Evolutionary conservation across 73 alveolate genomes (phyloP).

Genomic region (Blepharisma japonicum): DNA sequence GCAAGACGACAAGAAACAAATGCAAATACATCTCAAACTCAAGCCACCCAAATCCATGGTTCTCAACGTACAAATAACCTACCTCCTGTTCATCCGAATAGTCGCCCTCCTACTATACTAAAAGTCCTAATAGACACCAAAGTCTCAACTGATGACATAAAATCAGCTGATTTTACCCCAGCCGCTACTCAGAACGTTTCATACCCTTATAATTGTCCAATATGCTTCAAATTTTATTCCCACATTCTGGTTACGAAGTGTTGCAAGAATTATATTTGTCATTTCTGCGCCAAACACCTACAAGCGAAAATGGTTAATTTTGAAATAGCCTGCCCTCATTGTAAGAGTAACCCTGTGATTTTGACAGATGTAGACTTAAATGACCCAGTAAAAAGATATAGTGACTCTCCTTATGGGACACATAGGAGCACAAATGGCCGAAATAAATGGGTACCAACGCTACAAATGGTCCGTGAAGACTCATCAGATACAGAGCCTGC

Average conservation of each 20-base stretch:
- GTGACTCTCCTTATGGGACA: neutral
- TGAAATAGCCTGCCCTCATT: conserved; percentile 25
- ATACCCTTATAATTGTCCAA: conserved; percentile 54
- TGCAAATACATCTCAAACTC: too few species aligned
- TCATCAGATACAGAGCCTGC: too few species aligned
- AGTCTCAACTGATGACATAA: conserved; percentile 29
- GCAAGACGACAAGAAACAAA: too few species aligned
- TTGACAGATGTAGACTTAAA: conserved; percentile 19
- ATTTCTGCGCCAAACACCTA: conserved; percentile 46
- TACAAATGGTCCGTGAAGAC: too few species aligned
- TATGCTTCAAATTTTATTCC: conserved; percentile 45
- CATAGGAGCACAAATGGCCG: too few species aligned
- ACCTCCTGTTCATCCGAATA: too few species aligned
- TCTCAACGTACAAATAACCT: too few species aligned
- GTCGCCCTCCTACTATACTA: too few species aligned
- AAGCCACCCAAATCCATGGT: too few species aligned
- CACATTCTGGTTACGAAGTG: conserved; percentile 35
- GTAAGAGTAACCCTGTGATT: neutral
- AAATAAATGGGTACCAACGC: too few species aligned
- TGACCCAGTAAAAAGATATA: conserved; percentile 21
- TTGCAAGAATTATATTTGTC: conserved; percentile 50
- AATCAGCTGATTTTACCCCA: conserved; percentile 51
- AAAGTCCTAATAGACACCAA: conserved; percentile 30
- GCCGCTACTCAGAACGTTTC: conserved; percentile 30
- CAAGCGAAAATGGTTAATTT: neutral